These are phyloP conservation scores for Pyronema domesticum DNA, from an alignment of 495 filamentous ascomycete genomes.

Conservation along the genomic window DNA sequence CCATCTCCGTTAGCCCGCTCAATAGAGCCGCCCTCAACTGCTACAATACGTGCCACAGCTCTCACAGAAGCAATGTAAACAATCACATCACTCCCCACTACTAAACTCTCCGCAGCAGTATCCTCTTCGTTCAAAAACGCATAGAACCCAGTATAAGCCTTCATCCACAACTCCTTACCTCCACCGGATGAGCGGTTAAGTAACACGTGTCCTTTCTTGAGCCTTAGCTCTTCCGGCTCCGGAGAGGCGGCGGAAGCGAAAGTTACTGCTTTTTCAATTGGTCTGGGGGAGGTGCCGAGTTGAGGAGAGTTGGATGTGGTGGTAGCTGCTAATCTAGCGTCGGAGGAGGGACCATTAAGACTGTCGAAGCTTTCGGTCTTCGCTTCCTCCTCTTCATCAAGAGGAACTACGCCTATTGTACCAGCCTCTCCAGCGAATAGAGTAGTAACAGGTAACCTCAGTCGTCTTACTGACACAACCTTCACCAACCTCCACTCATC, in stretches of 20 bases:
- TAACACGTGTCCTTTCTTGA: constrained; percentile 69
- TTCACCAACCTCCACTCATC: constrained; percentile 18
- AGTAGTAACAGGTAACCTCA: constrained; percentile 64
- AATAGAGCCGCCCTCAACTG: constrained; percentile 8
- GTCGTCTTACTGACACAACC: constrained; percentile 70
- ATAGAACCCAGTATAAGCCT: constrained; percentile 36
- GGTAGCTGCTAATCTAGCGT: neutral
- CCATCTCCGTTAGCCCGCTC: constrained; percentile 22
- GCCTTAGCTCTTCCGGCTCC: constrained; percentile 27
- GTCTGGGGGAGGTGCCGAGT: too few relatives aligned
- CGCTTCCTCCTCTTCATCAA: constrained; percentile 1
- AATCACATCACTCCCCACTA: constrained; percentile 44
- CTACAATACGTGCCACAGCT: constrained; percentile 49
- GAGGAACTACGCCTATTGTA: constrained; percentile 60
- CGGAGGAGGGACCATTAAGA: neutral
- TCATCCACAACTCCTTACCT: constrained; percentile 3
- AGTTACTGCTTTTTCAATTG: constrained; percentile 13
- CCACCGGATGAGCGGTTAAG: constrained; percentile 6
- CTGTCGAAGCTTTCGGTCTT: neutral
- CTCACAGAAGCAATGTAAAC: constrained; percentile 79
- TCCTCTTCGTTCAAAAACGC: constrained; percentile 29
- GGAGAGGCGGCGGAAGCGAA: constrained; percentile 23
- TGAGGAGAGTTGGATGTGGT: neutral
- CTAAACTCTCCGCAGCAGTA: constrained; percentile 25
- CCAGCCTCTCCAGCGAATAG: constrained; percentile 72